Evolutionary conservation across 2,329 filamentous ascomycete species (phyloP), one percentile per base, ranked within the genome.

Genomic region (Cladosporium sp.): DNA sequence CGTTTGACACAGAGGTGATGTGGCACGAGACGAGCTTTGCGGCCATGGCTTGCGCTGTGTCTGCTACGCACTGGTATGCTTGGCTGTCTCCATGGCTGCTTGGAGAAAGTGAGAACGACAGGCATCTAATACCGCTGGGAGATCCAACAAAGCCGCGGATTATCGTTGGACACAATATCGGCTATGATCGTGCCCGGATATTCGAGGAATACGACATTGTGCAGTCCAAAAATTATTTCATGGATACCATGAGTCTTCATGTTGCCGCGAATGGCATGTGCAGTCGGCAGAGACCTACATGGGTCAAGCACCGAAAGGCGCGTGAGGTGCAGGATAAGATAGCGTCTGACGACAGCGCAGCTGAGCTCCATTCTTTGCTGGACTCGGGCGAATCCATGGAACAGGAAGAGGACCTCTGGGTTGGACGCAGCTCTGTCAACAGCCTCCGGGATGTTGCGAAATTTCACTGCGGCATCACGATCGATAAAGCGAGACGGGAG

Each of bases 201-300:
- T 70, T 84, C 16, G 93, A 98, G 65, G 93, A 98, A 66, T 98
- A 98, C 66, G 79, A 84, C 61, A 69, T 97, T 35, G 75, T 81
- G 49, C 92, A 96, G 67, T 85, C 88, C 1, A 81, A 83, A 33
- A 97, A 90, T 59, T 85, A 82, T 38, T 98, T 95, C 65, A 71
- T 98, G 45, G 93, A 98, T 66, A 98, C 93, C 25, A 98, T 98
- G 93, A 97, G 92, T 1, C 74, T 98, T 16, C 93, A 98, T 66
- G 92, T 95, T 7, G 94, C 94, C 2, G 92, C 95, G 19, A 98
- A 98, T 65, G 93, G 93, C 55, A 98, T 98, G 93, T 98, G 93
- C 69, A 97, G 93, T 18, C 85, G 87, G 57, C 93, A 98, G 68
- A 81, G 93, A 43, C 93, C 94, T 7, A 95, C 88, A 0, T 98